These are phyloP conservation scores for Diaporthe sp. DNA, from an alignment of 2,329 filamentous ascomycete species.

Conservation along the genomic window DNA sequence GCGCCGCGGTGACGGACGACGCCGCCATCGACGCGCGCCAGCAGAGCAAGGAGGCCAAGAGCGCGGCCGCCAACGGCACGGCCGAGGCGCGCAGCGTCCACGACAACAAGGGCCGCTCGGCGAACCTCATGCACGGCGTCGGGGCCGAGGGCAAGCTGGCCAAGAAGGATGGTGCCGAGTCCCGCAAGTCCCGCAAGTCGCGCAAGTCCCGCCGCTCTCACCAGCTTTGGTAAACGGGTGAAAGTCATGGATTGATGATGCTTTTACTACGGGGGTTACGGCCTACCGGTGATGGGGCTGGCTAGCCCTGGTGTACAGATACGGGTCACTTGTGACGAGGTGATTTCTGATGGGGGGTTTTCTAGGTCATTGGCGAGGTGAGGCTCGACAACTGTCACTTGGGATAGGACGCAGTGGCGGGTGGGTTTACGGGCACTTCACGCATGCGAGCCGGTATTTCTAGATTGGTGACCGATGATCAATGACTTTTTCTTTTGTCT, in stretches of 20 bases:
- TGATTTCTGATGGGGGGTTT: not conserved
- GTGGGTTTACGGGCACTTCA: not conserved
- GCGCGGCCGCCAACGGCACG: not conserved
- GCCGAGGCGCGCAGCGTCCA: not conserved
- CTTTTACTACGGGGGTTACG: not conserved
- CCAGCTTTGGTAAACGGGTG: not conserved
- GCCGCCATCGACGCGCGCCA: not conserved
- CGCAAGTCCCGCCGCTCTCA: not conserved
- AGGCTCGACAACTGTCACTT: not conserved
- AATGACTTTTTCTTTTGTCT: constrained; percentile 7
- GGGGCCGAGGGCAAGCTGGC: not conserved
- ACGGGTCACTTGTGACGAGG: not conserved
- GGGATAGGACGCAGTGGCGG: not conserved
- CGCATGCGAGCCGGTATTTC: not conserved
- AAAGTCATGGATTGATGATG: not conserved
- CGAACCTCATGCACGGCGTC: not conserved
- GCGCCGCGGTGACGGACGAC: not conserved
- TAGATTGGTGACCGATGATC: not conserved
- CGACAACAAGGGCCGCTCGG: not conserved
- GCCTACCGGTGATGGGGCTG: too few relatives aligned
- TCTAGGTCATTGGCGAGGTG: not conserved
- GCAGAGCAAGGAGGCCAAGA: not conserved
- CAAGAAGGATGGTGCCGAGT: not conserved
- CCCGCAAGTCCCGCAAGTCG: not conserved
- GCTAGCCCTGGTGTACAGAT: not conserved